A percentile compares a stretch with the other conserved stretches of the same genome.
These are phyloP conservation scores for Funneliformis caledonium DNA, from an alignment of 371 early-diverging fungal genomes.

Conservation along the genomic window DNA sequence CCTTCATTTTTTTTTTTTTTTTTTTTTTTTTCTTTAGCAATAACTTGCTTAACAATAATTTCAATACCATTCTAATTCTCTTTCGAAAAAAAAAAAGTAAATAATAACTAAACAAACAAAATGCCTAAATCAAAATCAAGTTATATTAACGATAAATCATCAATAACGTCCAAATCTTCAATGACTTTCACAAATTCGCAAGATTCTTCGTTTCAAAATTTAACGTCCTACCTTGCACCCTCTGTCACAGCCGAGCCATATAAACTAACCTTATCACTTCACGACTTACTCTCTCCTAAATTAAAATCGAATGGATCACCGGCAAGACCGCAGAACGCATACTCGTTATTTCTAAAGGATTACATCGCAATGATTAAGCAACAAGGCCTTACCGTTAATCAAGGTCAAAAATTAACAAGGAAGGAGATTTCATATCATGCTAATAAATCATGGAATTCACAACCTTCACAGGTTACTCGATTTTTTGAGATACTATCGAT, in stretches of 20 bases:
- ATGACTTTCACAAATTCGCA: background rate
- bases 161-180: background rate
- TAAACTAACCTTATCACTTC: background rate
- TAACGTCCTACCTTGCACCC: background rate
- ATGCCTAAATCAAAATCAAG: background rate
- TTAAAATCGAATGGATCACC: background rate
- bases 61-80: background rate
- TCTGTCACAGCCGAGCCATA: background rate
- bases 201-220: background rate
- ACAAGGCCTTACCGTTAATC: background rate
- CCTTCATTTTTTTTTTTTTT: background rate
- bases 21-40: background rate
- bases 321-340: background rate
- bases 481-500: constrained; percentile 8
- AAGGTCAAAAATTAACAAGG: background rate
- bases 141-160: background rate
- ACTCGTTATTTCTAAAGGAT: background rate
- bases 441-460: background rate
- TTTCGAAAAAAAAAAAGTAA: background rate
- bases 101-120: background rate
- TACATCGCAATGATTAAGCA: background rate
- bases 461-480: background rate
- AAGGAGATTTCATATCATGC: background rate
- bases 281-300: background rate
- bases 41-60: background rate